Evolutionary conservation across 2,329 filamentous ascomycete species (phyloP).

Genomic region (Penicillium sp.): DNA sequence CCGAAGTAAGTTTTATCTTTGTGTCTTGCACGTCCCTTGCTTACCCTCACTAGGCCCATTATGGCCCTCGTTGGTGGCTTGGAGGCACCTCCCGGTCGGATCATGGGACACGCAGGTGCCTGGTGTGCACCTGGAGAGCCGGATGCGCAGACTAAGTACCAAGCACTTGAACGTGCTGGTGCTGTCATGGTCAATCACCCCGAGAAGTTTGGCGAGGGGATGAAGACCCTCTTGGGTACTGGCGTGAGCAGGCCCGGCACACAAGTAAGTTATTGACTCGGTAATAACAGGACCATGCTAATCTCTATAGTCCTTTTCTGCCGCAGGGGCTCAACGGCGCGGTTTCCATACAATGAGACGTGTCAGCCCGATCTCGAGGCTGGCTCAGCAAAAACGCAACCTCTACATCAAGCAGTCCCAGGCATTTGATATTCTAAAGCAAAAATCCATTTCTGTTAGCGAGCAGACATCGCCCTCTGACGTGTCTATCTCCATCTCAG

Average conservation of each 20-base stretch:
- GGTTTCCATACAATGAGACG: slow-evolving; percentile 51
- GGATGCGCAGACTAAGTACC: slow-evolving; percentile 64
- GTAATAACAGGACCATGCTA: neutral
- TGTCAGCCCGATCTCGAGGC: slow-evolving; percentile 16
- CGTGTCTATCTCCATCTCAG: slow-evolving; percentile 61
- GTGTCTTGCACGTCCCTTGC: neutral
- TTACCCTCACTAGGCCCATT: slow-evolving; percentile 58
- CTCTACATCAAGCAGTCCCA: slow-evolving; percentile 58
- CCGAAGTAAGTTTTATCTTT: slow-evolving; percentile 58
- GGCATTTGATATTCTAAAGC: slow-evolving; percentile 57
- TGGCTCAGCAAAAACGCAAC: slow-evolving; percentile 31
- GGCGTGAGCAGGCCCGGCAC: slow-evolving; percentile 29
- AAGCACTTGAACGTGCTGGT: slow-evolving; percentile 64
- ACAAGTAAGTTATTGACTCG: slow-evolving; percentile 20
- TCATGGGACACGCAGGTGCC: slow-evolving; percentile 81
- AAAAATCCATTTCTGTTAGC: slow-evolving; percentile 49
- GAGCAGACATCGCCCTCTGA: slow-evolving; percentile 39
- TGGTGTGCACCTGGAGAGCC: slow-evolving; percentile 68
- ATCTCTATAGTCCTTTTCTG: slow-evolving; percentile 23
- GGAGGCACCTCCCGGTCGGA: slow-evolving; percentile 60
- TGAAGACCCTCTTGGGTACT: slow-evolving; percentile 60
- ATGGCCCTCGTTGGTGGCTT: slow-evolving; percentile 70
- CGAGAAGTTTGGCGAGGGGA: slow-evolving; percentile 68
- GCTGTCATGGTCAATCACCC: slow-evolving; percentile 73
- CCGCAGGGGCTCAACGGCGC: slow-evolving; percentile 46